phyloP scores from a whole-genome alignment of 2,329 filamentous ascomycete genomes.

The Amesomyces nigricolor region DNA sequence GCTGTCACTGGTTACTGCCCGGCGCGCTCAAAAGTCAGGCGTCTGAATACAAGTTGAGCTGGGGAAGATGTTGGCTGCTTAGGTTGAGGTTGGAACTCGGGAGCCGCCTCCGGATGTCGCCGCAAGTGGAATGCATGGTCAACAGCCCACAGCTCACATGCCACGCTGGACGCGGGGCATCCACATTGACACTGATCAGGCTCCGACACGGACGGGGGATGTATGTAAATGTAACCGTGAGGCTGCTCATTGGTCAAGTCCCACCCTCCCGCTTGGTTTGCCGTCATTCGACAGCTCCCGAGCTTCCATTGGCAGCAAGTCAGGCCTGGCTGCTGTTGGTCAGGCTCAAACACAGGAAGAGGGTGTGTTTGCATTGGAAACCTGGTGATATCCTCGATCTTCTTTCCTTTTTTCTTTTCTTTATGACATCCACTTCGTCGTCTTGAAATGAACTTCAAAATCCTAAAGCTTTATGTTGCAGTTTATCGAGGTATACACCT shows the following conservation, averaged over 20 bases:
- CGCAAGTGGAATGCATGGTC: not conserved
- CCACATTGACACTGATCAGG: conserved; percentile 1
- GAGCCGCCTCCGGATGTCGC: not conserved
- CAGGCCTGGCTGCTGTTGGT: no score
- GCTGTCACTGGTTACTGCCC: not conserved
- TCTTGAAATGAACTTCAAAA: no score
- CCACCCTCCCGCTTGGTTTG: conserved; percentile 5
- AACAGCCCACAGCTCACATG: conserved; percentile 13
- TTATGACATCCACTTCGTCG: no score
- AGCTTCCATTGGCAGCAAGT: no score
- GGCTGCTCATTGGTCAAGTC: conserved; percentile 10
- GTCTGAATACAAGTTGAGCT: not conserved
- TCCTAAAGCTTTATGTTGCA: no score
- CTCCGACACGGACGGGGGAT: not conserved
- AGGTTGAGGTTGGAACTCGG: not conserved
- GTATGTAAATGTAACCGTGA: not conserved
- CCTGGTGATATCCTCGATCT: no score
- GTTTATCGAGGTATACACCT: no score
- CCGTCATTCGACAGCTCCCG: conserved; percentile 1
- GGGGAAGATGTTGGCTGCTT: not conserved
- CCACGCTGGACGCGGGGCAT: conserved; percentile 5
- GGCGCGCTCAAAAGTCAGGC: not conserved
- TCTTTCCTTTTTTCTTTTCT: no score
- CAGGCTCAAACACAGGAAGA: no score
- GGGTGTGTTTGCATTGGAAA: no score